Base-by-base conservation (phyloP, 371 early-diverging fungal genomes). In the Lichtheimia corymbifera region DNA sequence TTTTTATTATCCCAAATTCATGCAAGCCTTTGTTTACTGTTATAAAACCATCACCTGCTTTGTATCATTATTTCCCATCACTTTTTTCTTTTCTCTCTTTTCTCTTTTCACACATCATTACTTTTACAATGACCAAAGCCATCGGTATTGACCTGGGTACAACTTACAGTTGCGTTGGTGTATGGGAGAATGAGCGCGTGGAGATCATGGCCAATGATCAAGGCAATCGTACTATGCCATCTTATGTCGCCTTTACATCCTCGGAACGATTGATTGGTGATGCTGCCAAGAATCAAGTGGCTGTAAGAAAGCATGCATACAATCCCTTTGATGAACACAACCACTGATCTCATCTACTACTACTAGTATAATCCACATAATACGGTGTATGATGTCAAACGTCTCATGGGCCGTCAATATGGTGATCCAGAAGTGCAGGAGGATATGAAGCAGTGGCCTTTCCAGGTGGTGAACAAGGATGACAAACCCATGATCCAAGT, bases 141-240 rank as follows among this genome's bases (percentile, higher is more conserved):
- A 76, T 85, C 71, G 83, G 85, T 70, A 85, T 85, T 66, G 85
- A 85, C 74, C 62, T 72, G 65, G 72, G 72, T 53, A 73, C 72
- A 24, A 73, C 72, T 58, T 94, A 94, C 86, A 88, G 90, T 25
- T 91, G 90, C 73, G 88, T 88, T 64, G 86, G 88, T 70, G 83
- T 91, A 28, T 82, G 89, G 76, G 70, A 76, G 56, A 68, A 70
- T 44, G 76, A 76, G 28, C 70, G 76, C 63, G 83, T 83, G 53
- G 86, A 86, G 68, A 86, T 86, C 67, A 93, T 99, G 72, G 95
- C 94, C 81, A 97, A 98, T 84, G 85, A 92, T 54, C 93, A 95
- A 74, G 98, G 98, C 69, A 91, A 91, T 63, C 91, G 97, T 69
- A 99, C 97, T 45, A 98, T 98, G 13, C 99, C 99, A n/a, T 98